These are phyloP conservation scores for Aureobasidium sp. DNA, from an alignment of 2,329 filamentous ascomycete genomes.

Conservation along the genomic window DNA sequence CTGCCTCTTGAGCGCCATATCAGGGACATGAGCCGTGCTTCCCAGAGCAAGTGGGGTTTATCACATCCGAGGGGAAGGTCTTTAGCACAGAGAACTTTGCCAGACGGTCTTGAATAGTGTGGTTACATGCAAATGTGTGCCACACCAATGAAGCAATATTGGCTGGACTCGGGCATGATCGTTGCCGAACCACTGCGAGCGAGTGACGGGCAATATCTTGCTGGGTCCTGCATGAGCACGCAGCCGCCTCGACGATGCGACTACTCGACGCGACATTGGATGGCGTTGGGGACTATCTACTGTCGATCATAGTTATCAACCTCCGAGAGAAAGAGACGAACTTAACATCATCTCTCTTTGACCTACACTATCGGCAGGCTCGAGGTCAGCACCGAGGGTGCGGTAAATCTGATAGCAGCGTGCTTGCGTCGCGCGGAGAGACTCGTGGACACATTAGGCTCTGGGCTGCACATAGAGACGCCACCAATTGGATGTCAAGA, in stretches of 20 bases:
- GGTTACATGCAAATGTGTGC: slow-evolving; percentile 9
- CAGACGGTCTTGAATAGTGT: neutral
- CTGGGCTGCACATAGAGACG: neutral
- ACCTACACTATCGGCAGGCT: neutral
- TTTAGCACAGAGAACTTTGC: neutral
- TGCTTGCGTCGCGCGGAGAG: neutral
- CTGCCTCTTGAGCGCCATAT: slow-evolving; percentile 8
- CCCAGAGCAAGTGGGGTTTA: neutral
- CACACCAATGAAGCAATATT: slow-evolving; percentile 6
- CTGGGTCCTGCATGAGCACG: slow-evolving; percentile 4
- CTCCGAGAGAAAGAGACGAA: neutral
- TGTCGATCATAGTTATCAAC: neutral
- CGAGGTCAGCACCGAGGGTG: neutral
- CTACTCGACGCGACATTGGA: neutral
- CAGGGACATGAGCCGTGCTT: neutral
- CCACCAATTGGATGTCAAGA: neutral
- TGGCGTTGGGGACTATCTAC: neutral
- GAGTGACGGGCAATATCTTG: neutral
- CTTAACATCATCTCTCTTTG: neutral
- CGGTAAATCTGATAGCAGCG: neutral
- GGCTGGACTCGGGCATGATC: slow-evolving; percentile 10
- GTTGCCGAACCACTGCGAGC: slow-evolving; percentile 7
- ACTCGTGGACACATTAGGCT: neutral
- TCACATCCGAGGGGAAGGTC: slow-evolving; percentile 7
- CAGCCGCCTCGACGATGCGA: neutral